Percentiles rank a stretch among this genome's conserved stretches.
Conservation (phyloP, 139 green algal species). For the Coelastrella sp. region DNA sequence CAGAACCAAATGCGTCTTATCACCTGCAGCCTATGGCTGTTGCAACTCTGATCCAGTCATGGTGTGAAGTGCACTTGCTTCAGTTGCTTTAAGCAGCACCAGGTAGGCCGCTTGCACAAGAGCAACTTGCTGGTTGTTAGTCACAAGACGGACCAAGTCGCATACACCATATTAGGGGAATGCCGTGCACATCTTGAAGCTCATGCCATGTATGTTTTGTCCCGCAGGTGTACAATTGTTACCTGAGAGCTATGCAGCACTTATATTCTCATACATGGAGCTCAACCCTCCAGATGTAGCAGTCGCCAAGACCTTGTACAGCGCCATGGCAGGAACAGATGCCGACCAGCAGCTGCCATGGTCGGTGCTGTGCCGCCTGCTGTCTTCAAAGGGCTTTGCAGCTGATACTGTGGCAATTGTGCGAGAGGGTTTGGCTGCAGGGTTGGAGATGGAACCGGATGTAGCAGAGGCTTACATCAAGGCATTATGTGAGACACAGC, state of each 20-base stretch:
- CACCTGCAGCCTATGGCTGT: no score
- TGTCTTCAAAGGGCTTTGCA: constrained; percentile 34
- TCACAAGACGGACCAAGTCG: no score
- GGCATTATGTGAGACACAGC: constrained; percentile 18
- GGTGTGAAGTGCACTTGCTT: no score
- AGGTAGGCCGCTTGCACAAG: no score
- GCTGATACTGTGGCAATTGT: constrained; percentile 12
- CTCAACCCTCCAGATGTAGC: neutral
- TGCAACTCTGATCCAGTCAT: no score
- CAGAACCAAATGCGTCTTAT: no score
- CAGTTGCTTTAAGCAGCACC: no score
- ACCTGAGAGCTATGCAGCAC: constrained; percentile 38
- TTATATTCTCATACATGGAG: constrained; percentile 38
- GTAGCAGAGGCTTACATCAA: constrained; percentile 31
- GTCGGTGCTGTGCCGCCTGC: constrained; percentile 34
- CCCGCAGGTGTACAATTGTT: constrained; percentile 37
- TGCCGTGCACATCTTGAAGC: no score
- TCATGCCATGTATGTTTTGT: neutral
- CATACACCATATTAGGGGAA: no score
- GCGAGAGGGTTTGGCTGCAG: constrained; percentile 9
- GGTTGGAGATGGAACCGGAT: constrained; percentile 23
- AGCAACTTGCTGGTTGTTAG: no score
- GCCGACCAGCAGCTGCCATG: constrained; percentile 30
- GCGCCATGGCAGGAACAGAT: constrained; percentile 32
- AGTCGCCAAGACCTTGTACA: constrained; percentile 23